These are phyloP conservation scores for Escallonia rubra DNA, from an alignment of 129 eudicot species.

Conservation along the genomic window DNA sequence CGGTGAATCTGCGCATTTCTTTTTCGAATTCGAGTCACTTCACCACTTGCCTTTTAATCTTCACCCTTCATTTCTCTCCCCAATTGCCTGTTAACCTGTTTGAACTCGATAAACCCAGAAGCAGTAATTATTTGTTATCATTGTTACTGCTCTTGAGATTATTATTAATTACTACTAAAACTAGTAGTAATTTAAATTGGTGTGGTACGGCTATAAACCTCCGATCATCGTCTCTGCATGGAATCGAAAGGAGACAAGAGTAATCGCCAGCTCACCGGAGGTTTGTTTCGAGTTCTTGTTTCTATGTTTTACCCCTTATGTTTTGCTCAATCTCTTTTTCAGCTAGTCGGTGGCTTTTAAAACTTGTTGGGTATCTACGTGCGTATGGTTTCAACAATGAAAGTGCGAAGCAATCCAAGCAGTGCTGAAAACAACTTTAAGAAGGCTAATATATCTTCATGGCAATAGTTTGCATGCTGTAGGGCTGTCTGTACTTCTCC, in stretches of 20 bases:
- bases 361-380: too few relatives aligned
- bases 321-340: too few relatives aligned
- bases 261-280: conserved; percentile 63
- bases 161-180: neutral
- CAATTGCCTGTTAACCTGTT: conserved; percentile 31
- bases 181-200: too few relatives aligned
- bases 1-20: conserved; percentile 51
- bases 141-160: conserved; percentile 27
- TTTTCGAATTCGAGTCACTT: conserved; percentile 56
- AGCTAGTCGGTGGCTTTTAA: too few relatives aligned
- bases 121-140: conserved; percentile 13
- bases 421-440: too few relatives aligned
- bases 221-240: conserved; percentile 27
- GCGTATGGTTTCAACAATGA: too few relatives aligned
- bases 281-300: conserved; percentile 14
- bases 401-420: too few relatives aligned
- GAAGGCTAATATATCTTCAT: too few relatives aligned
- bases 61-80: conserved; percentile 43
- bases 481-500: too few relatives aligned
- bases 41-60: conserved; percentile 41
- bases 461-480: too few relatives aligned
- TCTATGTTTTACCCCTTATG: too few relatives aligned
- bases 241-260: conserved; percentile 47
- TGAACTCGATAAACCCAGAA: conserved; percentile 27
- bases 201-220: neutral